Percentiles rank a stretch among this genome's conserved stretches.
Evolutionary conservation across 257 asterid genomes (phyloP).

Genomic region (Cynanchum wilfordii): DNA sequence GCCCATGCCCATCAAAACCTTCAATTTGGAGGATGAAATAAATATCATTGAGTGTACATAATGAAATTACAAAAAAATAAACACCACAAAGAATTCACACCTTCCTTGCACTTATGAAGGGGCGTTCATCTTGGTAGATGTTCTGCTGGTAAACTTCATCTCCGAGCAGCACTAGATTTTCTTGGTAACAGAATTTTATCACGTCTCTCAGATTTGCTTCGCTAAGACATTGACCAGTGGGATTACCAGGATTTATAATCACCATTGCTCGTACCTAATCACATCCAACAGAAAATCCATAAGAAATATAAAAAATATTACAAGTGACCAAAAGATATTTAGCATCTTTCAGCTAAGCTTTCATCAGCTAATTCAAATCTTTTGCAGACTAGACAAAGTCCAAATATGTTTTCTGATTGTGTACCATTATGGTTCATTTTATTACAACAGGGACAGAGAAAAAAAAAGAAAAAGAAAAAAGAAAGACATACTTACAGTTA

Average conservation of each 20-base stretch:
- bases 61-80: conserved; percentile 6
- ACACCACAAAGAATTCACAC: conserved; percentile 28
- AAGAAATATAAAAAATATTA: not conserved
- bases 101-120: conserved; percentile 87
- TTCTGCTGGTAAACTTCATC: conserved; percentile 99
- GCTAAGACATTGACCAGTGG: conserved; percentile 96
- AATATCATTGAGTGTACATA: conserved; percentile 3
- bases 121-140: conserved; percentile 95
- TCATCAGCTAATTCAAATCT: not conserved
- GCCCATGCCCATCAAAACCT: conserved; percentile 94
- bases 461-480: not conserved
- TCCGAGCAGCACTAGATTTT: conserved; percentile 76
- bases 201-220: conserved; percentile 68
- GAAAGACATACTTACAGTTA: conserved; percentile 49
- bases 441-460: too few relatives aligned
- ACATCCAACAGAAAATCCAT: conserved; percentile 10
- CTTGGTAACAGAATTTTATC: conserved; percentile 66
- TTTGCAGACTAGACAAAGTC: not conserved
- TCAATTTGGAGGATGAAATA: conserved; percentile 13
- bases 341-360: not conserved
- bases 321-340: not conserved
- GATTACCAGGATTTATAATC: conserved; percentile 97
- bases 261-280: conserved; percentile 96
- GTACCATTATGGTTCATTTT: not conserved
- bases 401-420: not conserved